Percentiles rank a stretch among this genome's conserved stretches.
These are phyloP conservation scores for Aspergillus sp. DNA, from an alignment of 2,329 filamentous ascomycete genomes.

Conservation along the genomic window DNA sequence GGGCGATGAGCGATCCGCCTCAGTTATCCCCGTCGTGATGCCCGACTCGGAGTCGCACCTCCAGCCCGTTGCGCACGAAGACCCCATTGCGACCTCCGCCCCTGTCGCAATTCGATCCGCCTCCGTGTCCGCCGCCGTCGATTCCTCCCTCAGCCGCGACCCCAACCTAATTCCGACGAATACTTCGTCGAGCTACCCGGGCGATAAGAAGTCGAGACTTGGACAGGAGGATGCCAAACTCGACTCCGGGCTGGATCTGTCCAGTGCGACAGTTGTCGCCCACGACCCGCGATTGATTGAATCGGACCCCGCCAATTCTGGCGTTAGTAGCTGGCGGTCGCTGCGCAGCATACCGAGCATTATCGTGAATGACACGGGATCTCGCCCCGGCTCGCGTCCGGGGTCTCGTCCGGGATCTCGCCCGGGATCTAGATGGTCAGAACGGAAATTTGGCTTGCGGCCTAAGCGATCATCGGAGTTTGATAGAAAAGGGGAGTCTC, in stretches of 20 bases:
- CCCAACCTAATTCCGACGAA: slow-evolving; percentile 23
- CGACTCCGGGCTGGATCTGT: slow-evolving; percentile 9
- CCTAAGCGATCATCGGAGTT: slow-evolving; percentile 33
- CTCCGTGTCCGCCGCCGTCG: slow-evolving; percentile 24
- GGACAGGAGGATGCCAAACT: slow-evolving; percentile 11
- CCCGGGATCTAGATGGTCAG: slow-evolving; percentile 43
- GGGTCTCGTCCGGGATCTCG: slow-evolving; percentile 29
- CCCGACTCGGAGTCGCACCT: slow-evolving; percentile 25
- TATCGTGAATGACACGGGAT: slow-evolving; percentile 33
- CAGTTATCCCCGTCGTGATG: slow-evolving; percentile 23
- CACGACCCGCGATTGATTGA: background rate
- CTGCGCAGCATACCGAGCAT: slow-evolving; percentile 40
- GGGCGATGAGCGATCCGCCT: slow-evolving; percentile 28
- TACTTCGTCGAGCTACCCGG: slow-evolving; percentile 17
- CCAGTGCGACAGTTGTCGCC: background rate
- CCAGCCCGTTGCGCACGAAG: slow-evolving; percentile 25
- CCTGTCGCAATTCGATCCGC: slow-evolving; percentile 25
- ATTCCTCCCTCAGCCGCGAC: slow-evolving; percentile 23
- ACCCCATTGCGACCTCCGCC: slow-evolving; percentile 21
- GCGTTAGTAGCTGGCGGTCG: slow-evolving; percentile 24
- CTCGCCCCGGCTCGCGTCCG: slow-evolving; percentile 32
- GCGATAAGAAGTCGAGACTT: background rate
- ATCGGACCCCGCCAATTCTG: slow-evolving; percentile 20
- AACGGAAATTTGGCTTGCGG: slow-evolving; percentile 39
- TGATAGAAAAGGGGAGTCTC: slow-evolving; percentile 27